Evolutionary conservation across 495 filamentous ascomycete species (phyloP), one percentile per base, ranked within the genome.

Genomic region (Corynascus novoguineensis): DNA sequence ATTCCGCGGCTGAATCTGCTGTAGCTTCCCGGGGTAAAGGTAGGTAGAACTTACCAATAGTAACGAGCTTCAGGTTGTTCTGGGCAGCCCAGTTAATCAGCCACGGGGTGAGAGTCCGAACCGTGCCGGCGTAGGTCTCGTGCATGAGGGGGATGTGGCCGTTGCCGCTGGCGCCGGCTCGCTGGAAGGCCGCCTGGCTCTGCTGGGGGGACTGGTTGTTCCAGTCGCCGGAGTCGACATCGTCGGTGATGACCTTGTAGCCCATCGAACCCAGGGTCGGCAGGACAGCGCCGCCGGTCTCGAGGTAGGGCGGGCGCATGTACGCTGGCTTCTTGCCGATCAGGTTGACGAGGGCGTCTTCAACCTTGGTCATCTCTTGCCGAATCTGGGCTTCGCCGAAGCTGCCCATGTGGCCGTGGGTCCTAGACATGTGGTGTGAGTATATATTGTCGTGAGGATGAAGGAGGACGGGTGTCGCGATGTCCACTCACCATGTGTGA

Each of bases 121-220:
- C 78, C 4, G 78, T 81, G 24, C 64, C 58, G 22, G 66, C 53
- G 54, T 81, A 79, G 24, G 71, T 74, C 73, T 82, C 79, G 59
- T 82, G 79, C 78, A 81, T 81, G 34, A 82, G 68, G 10, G 76
- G 71, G 57, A 82, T 81, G 44, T 81, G 78, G 4, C 78, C 78
- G 44, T 75, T 73, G 7, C 78, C 78, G 10, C 58, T 50, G 7
- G 76, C 63, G 14, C 78, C 78, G 1, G 78, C 76, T 37, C 66
- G 60, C 28, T 62, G 50, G 66, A 82, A 80, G 50, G 59, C 58
- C 60, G 68, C 58, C 66, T 78, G 29, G 66, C 71, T 76, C 67
- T 75, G 69, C 55, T 59, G 27, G 3, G 77, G 72, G 1, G 69
- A 66, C 40, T 73, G 42, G 64, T 72, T 73, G 70, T 81, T 79